Base-by-base conservation (phyloP, 2,329 filamentous ascomycete genomes). In the Aspergillus melleus region DNA sequence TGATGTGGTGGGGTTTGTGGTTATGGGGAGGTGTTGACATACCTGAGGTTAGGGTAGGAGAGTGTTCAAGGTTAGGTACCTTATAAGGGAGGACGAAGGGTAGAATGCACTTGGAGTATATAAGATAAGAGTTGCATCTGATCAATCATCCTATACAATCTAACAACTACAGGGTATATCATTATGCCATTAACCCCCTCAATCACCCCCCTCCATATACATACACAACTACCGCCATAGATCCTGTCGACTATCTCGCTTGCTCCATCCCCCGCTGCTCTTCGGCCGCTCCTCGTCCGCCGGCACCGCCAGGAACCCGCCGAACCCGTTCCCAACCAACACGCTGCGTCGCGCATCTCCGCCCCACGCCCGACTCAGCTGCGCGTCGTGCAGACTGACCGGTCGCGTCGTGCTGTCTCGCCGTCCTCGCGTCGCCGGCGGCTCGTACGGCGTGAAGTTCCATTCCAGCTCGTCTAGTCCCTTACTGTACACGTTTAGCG, bases 391-490 rank as follows among this genome's bases (percentile, higher is more conserved):
- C 66, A 77, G 72, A 61, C 79, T 80, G 61, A 84, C 65, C 42
- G 82, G 81, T 32, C 81, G 70, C 1, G 77, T 76, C 3, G 67
- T 69, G 49, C 74, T 76, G 19, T 75, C 74, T 2, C 75, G 69
- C 5, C 75, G 69, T 8, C 76, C 74, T 2, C 69, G 66, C 2
- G 69, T 71, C 1, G 73, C 64, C 11, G 76, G 72, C 1, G 86
- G 85, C 32, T 83, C 77, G 60, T 88, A 84, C 22, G 81, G 79
- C 2, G 86, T 87, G 70, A 88, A 87, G 64, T 88, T 86, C 87
- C 87, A 89, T 67, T 89, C 87, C 24, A 86, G 75, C 68, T 89
- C 87, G 63, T 88, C 85, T 3, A 87, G 76, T n/a, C 86, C 86
- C 72, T 89, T 90, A 68, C 82, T 85, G 72, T 86, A 89, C 42